Base-by-base conservation (phyloP, 2,329 filamentous ascomycete species). In the Fonsecaea pugnacius region DNA sequence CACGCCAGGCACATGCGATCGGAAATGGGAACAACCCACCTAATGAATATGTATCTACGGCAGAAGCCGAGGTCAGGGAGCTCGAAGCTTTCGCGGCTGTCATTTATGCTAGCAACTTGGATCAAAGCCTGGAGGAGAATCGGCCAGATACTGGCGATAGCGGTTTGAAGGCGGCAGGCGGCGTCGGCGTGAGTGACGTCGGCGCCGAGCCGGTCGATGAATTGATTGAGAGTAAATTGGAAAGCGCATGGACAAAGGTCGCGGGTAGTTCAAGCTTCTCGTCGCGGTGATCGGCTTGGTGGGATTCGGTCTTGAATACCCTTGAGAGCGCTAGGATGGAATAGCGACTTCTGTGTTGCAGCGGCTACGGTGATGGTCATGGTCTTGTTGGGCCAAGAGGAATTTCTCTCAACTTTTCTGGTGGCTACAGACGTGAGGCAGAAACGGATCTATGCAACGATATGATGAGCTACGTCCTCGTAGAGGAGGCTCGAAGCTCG, bases 1-100 rank as follows among this genome's bases (percentile, higher is more conserved):
- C 92, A 43, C 87, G 92, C 70, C 93, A 99, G 79, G 94, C 94
- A 4, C 93, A 96, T 76, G 85, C 83, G 60, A 96, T 99, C 70
- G 94, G 93, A 58, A 89, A 89, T 72, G 91, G 91, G 70, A 69
- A 64, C 40, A 76, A 75, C 40, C 73, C 78, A 14, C 78, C 78
- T 1, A 82, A 82, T 63, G 75, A 81, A 53, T 82, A 82, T 66
- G 71, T 82, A 21, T 69, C 72, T 1, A 73, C 74, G 1, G 79
- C 80, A 74, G 78, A 81, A 58, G 76, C 78, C 58, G 77, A 78
- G 21, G 79, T 81, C 0, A 76, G 77, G n/a, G 79, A 82, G 67
- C 70, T 82, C 16, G 79, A 81, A 62, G 78, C 79, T 1, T 82
- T 82, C 69, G 79, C 79, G 0, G 79, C 79, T 3, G 79, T 82